A percentile compares a stretch with the other conserved stretches of the same genome.
These are phyloP conservation scores for Nothopassalora personata DNA, from an alignment of 2,329 filamentous ascomycete genomes.

Conservation along the genomic window DNA sequence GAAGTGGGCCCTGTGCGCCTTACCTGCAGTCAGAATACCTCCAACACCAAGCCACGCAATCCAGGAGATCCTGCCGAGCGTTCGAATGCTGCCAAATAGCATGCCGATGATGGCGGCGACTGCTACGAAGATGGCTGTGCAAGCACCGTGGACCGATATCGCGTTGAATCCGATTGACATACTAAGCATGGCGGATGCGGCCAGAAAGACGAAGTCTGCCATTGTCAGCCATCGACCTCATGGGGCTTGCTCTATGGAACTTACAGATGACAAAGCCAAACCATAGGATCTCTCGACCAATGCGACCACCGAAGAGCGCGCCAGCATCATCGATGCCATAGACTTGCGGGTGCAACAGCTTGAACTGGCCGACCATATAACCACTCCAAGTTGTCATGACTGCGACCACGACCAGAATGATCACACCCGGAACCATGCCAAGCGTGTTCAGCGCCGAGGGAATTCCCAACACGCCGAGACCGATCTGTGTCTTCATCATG, in stretches of 20 bases:
- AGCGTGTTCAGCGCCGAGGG: constrained; percentile 39
- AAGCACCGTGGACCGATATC: constrained; percentile 25
- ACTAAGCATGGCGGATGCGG: constrained; percentile 34
- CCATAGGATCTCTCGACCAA: constrained; percentile 47
- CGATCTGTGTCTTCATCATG: constrained; percentile 46
- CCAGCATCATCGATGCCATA: constrained; percentile 56
- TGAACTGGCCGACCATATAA: constrained; percentile 50
- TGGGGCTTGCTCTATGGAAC: neutral
- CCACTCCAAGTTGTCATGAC: constrained; percentile 46
- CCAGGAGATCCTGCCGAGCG: constrained; percentile 30
- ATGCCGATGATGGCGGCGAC: constrained; percentile 38
- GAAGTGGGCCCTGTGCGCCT: neutral
- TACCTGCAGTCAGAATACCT: constrained; percentile 17
- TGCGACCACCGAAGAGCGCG: constrained; percentile 48
- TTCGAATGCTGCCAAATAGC: constrained; percentile 32
- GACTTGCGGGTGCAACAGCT: constrained; percentile 50
- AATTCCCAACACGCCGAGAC: constrained; percentile 48
- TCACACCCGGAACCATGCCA: constrained; percentile 47
- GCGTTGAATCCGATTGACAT: constrained; percentile 24
- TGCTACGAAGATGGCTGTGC: constrained; percentile 39
- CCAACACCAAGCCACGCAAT: constrained; percentile 33
- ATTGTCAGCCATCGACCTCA: neutral
- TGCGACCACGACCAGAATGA: constrained; percentile 39
- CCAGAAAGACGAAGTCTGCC: constrained; percentile 22
- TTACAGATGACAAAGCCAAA: constrained; percentile 18